Base-by-base conservation (phyloP, 495 filamentous ascomycete species). In the Lichina pygmaea region DNA sequence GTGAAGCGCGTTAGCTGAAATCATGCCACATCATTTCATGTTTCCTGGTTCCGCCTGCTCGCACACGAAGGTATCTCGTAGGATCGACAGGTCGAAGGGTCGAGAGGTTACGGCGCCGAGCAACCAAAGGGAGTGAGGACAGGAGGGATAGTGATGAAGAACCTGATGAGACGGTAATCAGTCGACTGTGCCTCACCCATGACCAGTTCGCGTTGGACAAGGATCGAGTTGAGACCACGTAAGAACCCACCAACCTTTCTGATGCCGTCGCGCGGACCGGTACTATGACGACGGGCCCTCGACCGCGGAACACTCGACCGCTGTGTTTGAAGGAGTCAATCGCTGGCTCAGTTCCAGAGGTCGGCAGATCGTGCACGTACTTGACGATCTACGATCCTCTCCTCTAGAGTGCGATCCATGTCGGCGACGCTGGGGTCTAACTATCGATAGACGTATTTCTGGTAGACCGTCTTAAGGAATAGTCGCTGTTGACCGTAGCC, bases 341-440 rank as follows among this genome's bases (percentile, higher is more conserved):
- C 36, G 10, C 36, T 11, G 3, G 36, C 36, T 39, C 36, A 39
- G 36, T 15, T 5, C 2, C 13, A 39, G 6, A 11, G 11, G 10
- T 3, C 6, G 11, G 43, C 53, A 49, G 50, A 52, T 53, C 49
- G 57, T 53, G 39, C 55, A 51, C 43, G 57, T 51, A 82, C 79
- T 64, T 77, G 71, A 53, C 78, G 77, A 54, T 84, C 82, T 48
- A 71, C 71, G 51, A 89, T 81, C 53, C 83, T 81, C 58, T 89
- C 81, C 58, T 86, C 81, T 42, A 89, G 67, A 55, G 75, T 77
- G 56, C 78, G 77, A 60, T 89, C 81, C 72, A 89, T 83, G 41
- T 43, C 16, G 24, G 24, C 4, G 4, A 4, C 24, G 24, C 24
- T 24, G 24, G 24, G 24, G 24, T 24, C 24, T 24, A 4, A 24